Conservation (phyloP, 1,139 yeast genomes). For the Nematodospora anomalae region DNA sequence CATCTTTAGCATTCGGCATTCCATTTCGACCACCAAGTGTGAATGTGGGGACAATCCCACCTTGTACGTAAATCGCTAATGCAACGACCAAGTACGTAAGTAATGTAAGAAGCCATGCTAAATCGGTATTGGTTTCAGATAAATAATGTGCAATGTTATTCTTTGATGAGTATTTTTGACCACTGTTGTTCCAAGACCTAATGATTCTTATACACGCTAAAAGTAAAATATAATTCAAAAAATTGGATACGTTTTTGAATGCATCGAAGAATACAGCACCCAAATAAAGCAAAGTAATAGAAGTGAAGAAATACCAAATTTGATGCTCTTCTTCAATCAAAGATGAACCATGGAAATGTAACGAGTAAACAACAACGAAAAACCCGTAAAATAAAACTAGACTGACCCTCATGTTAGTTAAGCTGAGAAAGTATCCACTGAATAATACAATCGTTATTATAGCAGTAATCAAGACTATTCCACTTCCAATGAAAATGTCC, state of each 20-base stretch:
- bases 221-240: slow-evolving; percentile 25
- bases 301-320: slow-evolving; percentile 84
- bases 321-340: slow-evolving; percentile 97
- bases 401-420: slow-evolving; percentile 11
- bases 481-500: slow-evolving; percentile 51
- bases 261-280: slow-evolving; percentile 15
- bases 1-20: slow-evolving; percentile 17
- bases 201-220: slow-evolving; percentile 54
- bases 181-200: slow-evolving; percentile 89
- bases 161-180: slow-evolving; percentile 67
- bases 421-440: slow-evolving; percentile 18
- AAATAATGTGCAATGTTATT: slow-evolving; percentile 49
- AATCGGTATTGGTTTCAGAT: slow-evolving; percentile 24
- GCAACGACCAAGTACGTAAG: slow-evolving; percentile 37
- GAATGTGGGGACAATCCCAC: slow-evolving; percentile 18
- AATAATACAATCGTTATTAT: slow-evolving; percentile 22
- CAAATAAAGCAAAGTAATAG: slow-evolving; percentile 24
- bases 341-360: slow-evolving; percentile 82
- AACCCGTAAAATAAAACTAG: slow-evolving; percentile 25
- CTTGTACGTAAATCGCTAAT: slow-evolving; percentile 29
- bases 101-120: slow-evolving; percentile 52
- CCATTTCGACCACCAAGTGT: slow-evolving; percentile 2
- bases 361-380: slow-evolving; percentile 47
- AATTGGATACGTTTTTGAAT: slow-evolving; percentile 5
- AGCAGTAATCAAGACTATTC: slow-evolving; percentile 29